These are phyloP conservation scores for Wickerhamiella cacticola DNA, from an alignment of 805 yeast species.

Conservation along the genomic window DNA sequence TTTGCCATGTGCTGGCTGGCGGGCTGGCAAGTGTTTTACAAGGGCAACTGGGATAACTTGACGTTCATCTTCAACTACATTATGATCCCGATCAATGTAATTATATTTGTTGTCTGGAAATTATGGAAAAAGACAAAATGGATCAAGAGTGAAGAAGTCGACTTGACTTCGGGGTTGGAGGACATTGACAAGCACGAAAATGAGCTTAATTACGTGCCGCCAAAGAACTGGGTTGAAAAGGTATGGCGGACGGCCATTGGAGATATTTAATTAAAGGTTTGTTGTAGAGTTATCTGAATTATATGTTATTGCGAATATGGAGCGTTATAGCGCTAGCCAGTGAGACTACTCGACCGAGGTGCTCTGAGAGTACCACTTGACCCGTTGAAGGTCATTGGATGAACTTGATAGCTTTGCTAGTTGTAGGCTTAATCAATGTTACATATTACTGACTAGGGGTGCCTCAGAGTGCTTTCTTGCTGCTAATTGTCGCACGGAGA, in stretches of 20 bases:
- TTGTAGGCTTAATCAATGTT: too few relatives aligned
- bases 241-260: slow-evolving; percentile 12
- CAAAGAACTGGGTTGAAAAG: slow-evolving; percentile 50
- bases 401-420: too few relatives aligned
- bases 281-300: too few relatives aligned
- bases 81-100: slow-evolving; percentile 49
- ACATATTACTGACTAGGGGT: too few relatives aligned
- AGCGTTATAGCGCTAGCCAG: too few relatives aligned
- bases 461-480: too few relatives aligned
- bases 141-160: slow-evolving; percentile 38
- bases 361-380: too few relatives aligned
- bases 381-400: too few relatives aligned
- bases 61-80: slow-evolving; percentile 59
- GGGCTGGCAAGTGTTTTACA: slow-evolving; percentile 61
- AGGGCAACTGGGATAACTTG: slow-evolving; percentile 51
- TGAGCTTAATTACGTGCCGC: slow-evolving; percentile 15
- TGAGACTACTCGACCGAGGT: too few relatives aligned
- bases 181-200: slow-evolving; percentile 51
- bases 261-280: slow-evolving; percentile 9
- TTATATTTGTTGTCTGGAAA: slow-evolving; percentile 42
- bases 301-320: too few relatives aligned
- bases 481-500: too few relatives aligned
- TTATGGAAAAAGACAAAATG: slow-evolving; percentile 38
- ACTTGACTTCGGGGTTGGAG: slow-evolving; percentile 43
- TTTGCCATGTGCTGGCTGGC: slow-evolving; percentile 44